Conservation (phyloP, 2,329 filamentous ascomycete species). For the Blastomyces emzantsi region DNA sequence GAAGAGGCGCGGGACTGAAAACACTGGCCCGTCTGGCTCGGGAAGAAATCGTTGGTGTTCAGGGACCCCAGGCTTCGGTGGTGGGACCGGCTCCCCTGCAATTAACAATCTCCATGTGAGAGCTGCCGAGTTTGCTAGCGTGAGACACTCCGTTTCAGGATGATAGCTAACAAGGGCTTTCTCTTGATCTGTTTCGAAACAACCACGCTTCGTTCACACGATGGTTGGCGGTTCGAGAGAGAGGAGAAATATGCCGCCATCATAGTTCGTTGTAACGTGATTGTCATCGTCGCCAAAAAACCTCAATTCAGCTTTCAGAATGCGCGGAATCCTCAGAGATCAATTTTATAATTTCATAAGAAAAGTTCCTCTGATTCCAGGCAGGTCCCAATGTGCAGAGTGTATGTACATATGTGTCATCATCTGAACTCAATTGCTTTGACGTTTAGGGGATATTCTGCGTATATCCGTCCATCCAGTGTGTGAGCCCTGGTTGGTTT, state of each 20-base stretch:
- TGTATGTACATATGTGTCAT: not conserved
- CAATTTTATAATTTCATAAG: not conserved
- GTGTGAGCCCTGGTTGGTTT: not conserved
- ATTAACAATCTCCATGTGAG: not conserved
- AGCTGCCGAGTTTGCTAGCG: not conserved
- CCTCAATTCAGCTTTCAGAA: not conserved
- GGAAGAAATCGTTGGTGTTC: not conserved
- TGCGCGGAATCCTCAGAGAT: not conserved
- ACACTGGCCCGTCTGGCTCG: not conserved
- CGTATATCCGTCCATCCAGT: not conserved
- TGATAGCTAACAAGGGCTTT: not conserved
- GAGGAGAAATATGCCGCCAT: not conserved
- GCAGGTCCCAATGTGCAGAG: not conserved
- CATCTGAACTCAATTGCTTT: not conserved
- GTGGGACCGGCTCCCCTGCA: not conserved
- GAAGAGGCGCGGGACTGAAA: not conserved
- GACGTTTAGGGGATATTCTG: not conserved
- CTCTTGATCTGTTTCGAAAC: not conserved
- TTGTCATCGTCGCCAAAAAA: not conserved
- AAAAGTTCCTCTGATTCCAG: not conserved
- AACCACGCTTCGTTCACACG: not conserved
- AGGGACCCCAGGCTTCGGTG: not conserved
- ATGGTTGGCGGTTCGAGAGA: not conserved
- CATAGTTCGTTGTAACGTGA: not conserved
- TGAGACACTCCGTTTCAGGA: not conserved